Evolutionary conservation across 192 early-diverging fungal species (phyloP).

Genomic region (Coemansia brasiliensis): DNA sequence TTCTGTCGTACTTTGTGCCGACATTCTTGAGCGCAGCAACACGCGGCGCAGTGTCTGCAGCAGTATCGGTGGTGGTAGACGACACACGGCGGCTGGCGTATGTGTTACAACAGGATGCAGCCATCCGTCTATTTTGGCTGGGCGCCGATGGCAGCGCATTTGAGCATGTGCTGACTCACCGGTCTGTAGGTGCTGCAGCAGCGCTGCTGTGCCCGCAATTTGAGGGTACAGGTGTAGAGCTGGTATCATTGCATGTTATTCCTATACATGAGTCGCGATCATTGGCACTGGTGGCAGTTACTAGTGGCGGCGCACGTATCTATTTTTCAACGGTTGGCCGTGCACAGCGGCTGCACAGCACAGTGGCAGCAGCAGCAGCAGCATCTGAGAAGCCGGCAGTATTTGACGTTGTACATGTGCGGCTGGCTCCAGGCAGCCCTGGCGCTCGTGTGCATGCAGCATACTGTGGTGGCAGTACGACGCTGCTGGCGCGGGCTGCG

Average conservation of each 20-base stretch:
- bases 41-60: constrained; percentile 45
- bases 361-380: constrained; percentile 3
- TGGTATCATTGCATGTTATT: constrained; percentile 75
- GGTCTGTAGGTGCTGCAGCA: constrained; percentile 49
- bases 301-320: constrained; percentile 72
- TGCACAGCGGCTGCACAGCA: constrained; percentile 39
- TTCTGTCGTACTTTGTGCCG: constrained; percentile 70
- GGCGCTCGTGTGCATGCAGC: constrained; percentile 60
- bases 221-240: constrained; percentile 52
- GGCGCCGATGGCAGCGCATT: constrained; percentile 62
- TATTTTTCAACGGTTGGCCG: constrained; percentile 66
- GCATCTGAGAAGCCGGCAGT: constrained; percentile 47
- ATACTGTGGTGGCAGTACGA: constrained; percentile 66
- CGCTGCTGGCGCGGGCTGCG: constrained; percentile 64
- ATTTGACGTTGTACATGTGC: constrained; percentile 69
- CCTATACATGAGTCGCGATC: constrained; percentile 62
- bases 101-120: constrained; percentile 65
- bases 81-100: constrained; percentile 69
- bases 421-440: constrained; percentile 60
- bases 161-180: constrained; percentile 53
- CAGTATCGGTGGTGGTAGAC: constrained; percentile 69
- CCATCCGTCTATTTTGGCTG: constrained; percentile 70
- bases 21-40: constrained; percentile 51
- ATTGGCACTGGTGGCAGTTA: constrained; percentile 76
- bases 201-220: constrained; percentile 56